These are phyloP conservation scores for Hypericum androsaemum DNA, from an alignment of 345 rosid genomes.

Conservation along the genomic window DNA sequence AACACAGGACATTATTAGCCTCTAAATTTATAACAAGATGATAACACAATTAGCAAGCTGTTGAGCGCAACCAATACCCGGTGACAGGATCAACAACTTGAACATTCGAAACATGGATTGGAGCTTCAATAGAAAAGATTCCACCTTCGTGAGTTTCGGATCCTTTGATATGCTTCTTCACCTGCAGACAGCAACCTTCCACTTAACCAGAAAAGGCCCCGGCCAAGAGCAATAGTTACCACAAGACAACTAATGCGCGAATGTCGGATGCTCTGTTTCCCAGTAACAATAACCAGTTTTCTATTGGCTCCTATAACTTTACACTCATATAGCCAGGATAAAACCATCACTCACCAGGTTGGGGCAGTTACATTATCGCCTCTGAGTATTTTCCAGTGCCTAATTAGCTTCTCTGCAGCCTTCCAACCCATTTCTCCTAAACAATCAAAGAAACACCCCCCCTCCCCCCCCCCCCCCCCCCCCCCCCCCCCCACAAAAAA, in stretches of 20 bases:
- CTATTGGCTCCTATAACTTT: too few relatives aligned
- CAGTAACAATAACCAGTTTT: too few relatives aligned
- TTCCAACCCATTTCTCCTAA: conserved; percentile 74
- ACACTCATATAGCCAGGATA: too few relatives aligned
- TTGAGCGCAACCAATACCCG: conserved; percentile 35
- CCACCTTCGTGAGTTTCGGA: conserved; percentile 96
- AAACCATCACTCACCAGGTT: too few relatives aligned
- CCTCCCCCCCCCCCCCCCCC: too few relatives aligned
- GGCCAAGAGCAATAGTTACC: too few relatives aligned
- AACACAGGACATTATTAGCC: background rate
- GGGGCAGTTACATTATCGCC: conserved; percentile 65
- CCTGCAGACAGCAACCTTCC: conserved; percentile 26
- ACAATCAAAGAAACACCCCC: too few relatives aligned
- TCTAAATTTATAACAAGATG: too few relatives aligned
- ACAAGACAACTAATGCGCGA: too few relatives aligned
- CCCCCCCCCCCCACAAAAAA: too few relatives aligned
- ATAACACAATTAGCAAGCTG: background rate
- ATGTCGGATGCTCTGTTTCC: too few relatives aligned
- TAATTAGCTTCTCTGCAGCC: conserved; percentile 93
- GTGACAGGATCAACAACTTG: conserved; percentile 91
- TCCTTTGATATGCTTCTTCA: conserved; percentile 82
- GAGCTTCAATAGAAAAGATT: conserved; percentile 90
- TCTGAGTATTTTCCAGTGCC: conserved; percentile 91
- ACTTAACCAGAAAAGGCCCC: background rate
- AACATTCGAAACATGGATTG: conserved; percentile 87